Evolutionary conservation across 495 filamentous ascomycete species (phyloP).

Genomic region (Astrothelium subdiscretum): DNA sequence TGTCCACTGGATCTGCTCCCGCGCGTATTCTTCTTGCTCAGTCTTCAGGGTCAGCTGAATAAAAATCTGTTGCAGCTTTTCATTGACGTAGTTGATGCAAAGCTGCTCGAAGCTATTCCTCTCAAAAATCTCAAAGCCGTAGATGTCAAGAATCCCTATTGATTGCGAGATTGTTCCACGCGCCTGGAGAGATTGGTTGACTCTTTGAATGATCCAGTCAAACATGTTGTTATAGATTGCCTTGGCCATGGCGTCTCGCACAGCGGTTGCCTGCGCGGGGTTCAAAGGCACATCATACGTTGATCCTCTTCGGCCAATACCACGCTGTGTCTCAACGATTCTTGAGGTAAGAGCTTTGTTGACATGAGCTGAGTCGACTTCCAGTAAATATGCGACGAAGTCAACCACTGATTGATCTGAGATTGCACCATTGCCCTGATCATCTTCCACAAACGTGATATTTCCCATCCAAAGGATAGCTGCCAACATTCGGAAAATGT

Average conservation of each 20-base stretch:
- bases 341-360: constrained; percentile 83
- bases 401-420: constrained; percentile 81
- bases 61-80: constrained; percentile 99
- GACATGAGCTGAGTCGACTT: constrained; percentile 69
- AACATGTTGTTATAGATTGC: constrained; percentile 97
- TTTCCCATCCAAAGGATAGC: constrained; percentile 94
- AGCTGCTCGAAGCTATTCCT: constrained; percentile 99
- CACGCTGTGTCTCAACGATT: constrained; percentile 78
- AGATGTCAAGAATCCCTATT: constrained; percentile 98
- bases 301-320: constrained; percentile 56
- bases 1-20: constrained; percentile 96
- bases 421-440: constrained; percentile 76
- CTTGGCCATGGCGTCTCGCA: constrained; percentile 85
- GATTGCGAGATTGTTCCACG: constrained; percentile 63
- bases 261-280: constrained; percentile 77
- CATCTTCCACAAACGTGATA: constrained; percentile 75
- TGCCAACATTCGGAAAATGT: constrained; percentile 93
- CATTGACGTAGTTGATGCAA: constrained; percentile 99
- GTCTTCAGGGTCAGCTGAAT: constrained; percentile 95
- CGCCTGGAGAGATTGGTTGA: constrained; percentile 81
- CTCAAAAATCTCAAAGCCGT: constrained; percentile 99
- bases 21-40: constrained; percentile 94
- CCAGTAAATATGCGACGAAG: constrained; percentile 86
- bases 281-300: constrained; percentile 92
- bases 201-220: constrained; percentile 93